Base-by-base conservation (phyloP, 495 filamentous ascomycete genomes). In the Melanomma pulvis-pyrius region DNA sequence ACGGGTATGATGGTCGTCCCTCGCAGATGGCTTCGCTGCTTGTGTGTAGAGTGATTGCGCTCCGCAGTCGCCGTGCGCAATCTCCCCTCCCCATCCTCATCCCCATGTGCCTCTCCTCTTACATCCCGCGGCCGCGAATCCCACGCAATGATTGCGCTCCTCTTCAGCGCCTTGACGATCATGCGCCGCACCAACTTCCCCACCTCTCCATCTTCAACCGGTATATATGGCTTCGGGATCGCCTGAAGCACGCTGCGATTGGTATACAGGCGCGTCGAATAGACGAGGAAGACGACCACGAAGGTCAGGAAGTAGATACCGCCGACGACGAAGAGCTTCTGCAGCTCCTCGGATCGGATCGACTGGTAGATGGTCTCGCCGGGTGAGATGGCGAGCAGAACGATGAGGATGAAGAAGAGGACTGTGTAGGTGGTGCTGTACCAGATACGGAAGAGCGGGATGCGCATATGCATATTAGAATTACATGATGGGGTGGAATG, bases 241-340 rank as follows among this genome's bases (percentile, higher is more conserved):
- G 83, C 87, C 1, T 86, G 81, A 24, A 98, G 82, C 13, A 89
- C 87, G 34, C 81, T 89, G 39, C 91, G 85, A 71, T 89, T 93
- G 26, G 92, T 90, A 76, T 92, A 97, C n/a, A 98, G 84, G n/a
- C 96, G 82, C 26, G 86, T 86, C 32, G 88, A 84, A 67, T 97
- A 98, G 66, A 98, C 86, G 46, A 96, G 84, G 39, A 86, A 74
- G 26, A 90, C 82, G 55, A 93, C 72, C 24, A 90, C 47, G 39
- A 89, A 83, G 47, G 92, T 92, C 25, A 93, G 78, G 50, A 96
- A 73, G 73, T 96, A 93, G 69, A 83, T 83, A 49, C 91, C 88
- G 19, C 85, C 87, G 74, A 97, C 85, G 74, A 94, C 85, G 79
- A 97, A 91, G 69, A 96, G 85, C 76, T 96, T 92, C 77, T 87